These are phyloP conservation scores for Aspergillus heteromorphus DNA, from an alignment of 495 filamentous ascomycete species.

Conservation along the genomic window DNA sequence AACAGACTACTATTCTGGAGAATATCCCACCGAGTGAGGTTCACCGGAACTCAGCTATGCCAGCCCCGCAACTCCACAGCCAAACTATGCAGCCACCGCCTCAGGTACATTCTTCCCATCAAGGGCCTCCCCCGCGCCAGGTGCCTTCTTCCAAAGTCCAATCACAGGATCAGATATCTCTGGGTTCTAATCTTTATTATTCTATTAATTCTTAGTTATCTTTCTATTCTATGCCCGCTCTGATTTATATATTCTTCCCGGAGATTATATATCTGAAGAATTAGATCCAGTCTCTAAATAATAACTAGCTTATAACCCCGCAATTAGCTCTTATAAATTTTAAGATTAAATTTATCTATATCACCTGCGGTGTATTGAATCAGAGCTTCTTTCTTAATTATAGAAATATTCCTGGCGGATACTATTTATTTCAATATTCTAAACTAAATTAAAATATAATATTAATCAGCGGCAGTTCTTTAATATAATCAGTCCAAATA, in stretches of 20 bases:
- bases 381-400: slow-evolving; percentile 44
- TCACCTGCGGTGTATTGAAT: slow-evolving; percentile 39
- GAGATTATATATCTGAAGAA: slow-evolving; percentile 21
- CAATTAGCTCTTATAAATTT: slow-evolving; percentile 38
- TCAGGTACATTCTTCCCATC: slow-evolving; percentile 11
- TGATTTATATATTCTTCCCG: slow-evolving; percentile 16
- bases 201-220: slow-evolving; percentile 20
- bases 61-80: slow-evolving; percentile 18
- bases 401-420: slow-evolving; percentile 32
- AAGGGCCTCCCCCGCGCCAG: slow-evolving; percentile 13
- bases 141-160: slow-evolving; percentile 18
- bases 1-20: slow-evolving; percentile 22
- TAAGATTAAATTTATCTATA: slow-evolving; percentile 44
- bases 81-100: slow-evolving; percentile 22
- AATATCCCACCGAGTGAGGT: slow-evolving; percentile 21
- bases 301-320: slow-evolving; percentile 23
- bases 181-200: slow-evolving; percentile 17
- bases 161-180: slow-evolving; percentile 17
- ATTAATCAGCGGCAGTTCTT: slow-evolving; percentile 17
- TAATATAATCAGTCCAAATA: slow-evolving; percentile 17
- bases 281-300: slow-evolving; percentile 19
- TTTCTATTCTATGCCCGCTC: slow-evolving; percentile 17
- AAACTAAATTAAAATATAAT: slow-evolving; percentile 18
- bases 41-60: slow-evolving; percentile 14
- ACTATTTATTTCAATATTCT: slow-evolving; percentile 28